These are phyloP conservation scores for Cladosporium phlei DNA, from an alignment of 2,329 filamentous ascomycete genomes.

Conservation along the genomic window DNA sequence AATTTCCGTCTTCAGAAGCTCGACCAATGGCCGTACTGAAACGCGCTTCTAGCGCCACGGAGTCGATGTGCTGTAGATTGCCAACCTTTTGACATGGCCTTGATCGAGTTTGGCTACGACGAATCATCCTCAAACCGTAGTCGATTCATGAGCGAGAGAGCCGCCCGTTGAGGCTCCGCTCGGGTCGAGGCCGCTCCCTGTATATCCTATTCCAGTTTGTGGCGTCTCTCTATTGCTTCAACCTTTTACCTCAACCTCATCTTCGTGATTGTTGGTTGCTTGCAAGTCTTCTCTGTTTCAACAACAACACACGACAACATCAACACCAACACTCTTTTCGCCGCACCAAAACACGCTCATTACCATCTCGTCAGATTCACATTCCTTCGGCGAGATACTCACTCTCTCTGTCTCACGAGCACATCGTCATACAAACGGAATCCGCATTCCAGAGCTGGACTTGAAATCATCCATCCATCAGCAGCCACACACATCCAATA, in stretches of 20 bases:
- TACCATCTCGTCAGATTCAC: constrained; percentile 8
- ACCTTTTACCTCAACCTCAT: not conserved
- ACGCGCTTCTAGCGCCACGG: constrained; percentile 2
- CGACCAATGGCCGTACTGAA: not conserved
- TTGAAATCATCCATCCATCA: not conserved
- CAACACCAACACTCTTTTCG: constrained; percentile 14
- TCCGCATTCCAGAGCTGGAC: constrained; percentile 16
- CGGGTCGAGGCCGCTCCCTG: constrained; percentile 6
- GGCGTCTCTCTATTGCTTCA: not conserved
- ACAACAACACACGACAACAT: no score
- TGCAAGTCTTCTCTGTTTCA: no score
- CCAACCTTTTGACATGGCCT: constrained; percentile 2
- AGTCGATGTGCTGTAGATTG: constrained; percentile 1
- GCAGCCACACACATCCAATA: no score
- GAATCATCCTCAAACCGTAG: not conserved
- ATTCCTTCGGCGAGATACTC: constrained; percentile 9
- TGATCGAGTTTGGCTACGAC: constrained; percentile 1
- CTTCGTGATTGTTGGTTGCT: no score
- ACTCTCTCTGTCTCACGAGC: no score
- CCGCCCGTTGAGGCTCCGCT: not conserved
- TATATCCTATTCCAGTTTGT: not conserved
- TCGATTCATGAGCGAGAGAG: constrained; percentile 1
- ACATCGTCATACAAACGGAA: no score
- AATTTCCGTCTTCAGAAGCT: constrained; percentile 11
- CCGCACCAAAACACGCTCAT: constrained; percentile 14